Percentiles rank a stretch among this genome's conserved stretches.
Conservation (phyloP, 78 protist species). For the Tieghemostelium lacteum region DNA sequence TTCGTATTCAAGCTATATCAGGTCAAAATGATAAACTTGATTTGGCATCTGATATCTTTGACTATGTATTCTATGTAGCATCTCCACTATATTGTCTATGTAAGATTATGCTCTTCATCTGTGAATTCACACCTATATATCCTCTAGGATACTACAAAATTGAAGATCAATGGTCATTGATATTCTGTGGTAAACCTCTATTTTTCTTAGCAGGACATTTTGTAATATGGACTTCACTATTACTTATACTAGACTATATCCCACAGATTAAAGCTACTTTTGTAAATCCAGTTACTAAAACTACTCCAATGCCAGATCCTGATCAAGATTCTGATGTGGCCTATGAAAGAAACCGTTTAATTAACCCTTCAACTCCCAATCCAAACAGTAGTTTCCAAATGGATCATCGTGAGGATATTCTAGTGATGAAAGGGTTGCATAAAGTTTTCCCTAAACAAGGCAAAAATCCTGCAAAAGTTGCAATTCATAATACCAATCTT, state of each 20-base stretch:
- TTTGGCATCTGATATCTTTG: neutral
- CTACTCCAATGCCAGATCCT: neutral
- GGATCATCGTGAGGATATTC: neutral
- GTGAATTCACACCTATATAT: neutral
- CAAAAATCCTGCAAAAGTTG: neutral
- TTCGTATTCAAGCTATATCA: neutral
- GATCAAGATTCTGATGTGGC: conserved; percentile 37
- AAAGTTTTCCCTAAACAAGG: neutral
- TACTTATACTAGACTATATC: conserved; percentile 14
- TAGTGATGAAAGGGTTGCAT: neutral
- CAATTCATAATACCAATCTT: conserved; percentile 10
- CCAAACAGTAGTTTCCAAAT: no score
- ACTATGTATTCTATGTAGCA: neutral
- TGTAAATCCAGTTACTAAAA: neutral
- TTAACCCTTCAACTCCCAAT: neutral
- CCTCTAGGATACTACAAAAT: neutral
- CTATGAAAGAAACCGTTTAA: conserved; percentile 1
- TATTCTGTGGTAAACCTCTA: neutral
- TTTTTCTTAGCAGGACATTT: neutral
- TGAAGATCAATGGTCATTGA: neutral
- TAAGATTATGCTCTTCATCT: neutral
- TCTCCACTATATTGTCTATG: conserved; percentile 21
- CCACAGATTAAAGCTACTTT: conserved; percentile 1
- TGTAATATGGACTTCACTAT: neutral
- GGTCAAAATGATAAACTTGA: neutral